Base-by-base conservation (phyloP, 1,284 basidiomycete genomes). In the Trichosporon faecale region DNA sequence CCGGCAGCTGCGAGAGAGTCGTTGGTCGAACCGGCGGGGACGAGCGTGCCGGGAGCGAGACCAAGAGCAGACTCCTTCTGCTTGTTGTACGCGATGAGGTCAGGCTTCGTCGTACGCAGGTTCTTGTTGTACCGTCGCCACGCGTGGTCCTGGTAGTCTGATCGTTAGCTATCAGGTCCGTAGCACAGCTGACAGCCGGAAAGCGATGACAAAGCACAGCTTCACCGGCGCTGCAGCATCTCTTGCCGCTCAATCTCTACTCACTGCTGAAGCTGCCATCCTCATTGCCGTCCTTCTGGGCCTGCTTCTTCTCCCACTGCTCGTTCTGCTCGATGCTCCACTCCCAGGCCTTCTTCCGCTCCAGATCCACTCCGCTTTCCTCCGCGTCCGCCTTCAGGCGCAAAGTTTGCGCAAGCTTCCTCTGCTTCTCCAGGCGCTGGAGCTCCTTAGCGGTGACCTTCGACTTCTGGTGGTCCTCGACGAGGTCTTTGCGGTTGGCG, bases 281-380 rank as follows among this genome's bases (percentile, higher is more conserved):
- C 70, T 87, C 87, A 81, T 92, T 93, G 21, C 72, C 74, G 60
- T 72, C 74, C 64, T 75, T 65, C 75, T 90, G 83, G 44, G 88
- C 89, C 74, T 88, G 83, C 84, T 94, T 94, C 85, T 91, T 91
- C 85, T 95, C 93, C 96, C 95, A 95, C 72, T 88, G 85, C 76
- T 98, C 94, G 77, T 94, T 95, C 84, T 97, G 94, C 84, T 97
- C 95, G 68, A 97, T 91, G 25, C 90, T 92, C 85, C 92, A 98
- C 77, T 93, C 90, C 94, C 94, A 96, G 78, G 94, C 93, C 86
- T 93, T 93, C 77, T 89, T 88, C 69, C 94, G 86, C 76, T 88
- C 87, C 21, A 87, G 75, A 78, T 89, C 88, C 75, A 86, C 93
- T 14, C 95, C 96, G 0, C 87, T 86, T 72, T 94, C 94, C 78